Evolutionary conservation across 1,284 basidiomycete species (phyloP).

Genomic region (Austroboletus sp.): DNA sequence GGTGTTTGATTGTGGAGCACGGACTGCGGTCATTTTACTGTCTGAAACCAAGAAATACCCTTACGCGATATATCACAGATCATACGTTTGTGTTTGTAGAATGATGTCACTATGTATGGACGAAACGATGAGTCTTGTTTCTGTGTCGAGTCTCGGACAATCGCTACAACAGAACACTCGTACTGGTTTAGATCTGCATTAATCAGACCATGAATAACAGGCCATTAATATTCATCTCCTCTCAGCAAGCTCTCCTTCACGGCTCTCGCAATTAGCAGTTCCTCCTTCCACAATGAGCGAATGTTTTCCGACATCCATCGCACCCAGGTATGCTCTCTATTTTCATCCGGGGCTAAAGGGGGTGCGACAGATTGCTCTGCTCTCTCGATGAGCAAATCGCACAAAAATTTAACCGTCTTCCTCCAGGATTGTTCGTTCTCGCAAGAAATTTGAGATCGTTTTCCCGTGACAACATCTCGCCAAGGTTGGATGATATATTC

Average conservation of each 20-base stretch:
- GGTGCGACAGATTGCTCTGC: conserved; percentile 20
- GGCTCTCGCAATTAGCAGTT: conserved; percentile 45
- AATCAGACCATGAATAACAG: not conserved
- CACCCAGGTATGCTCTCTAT: conserved; percentile 22
- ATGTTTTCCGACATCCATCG: conserved; percentile 33
- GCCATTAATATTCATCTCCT: conserved; percentile 33
- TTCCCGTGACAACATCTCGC: conserved; percentile 51
- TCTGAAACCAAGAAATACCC: too few relatives aligned
- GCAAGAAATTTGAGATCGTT: conserved; percentile 35
- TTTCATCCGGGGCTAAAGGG: not conserved
- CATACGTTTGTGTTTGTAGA: too few relatives aligned
- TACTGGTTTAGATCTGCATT: too few relatives aligned
- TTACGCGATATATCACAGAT: too few relatives aligned
- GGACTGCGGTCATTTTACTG: not conserved
- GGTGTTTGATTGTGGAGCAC: not conserved
- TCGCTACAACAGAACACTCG: too few relatives aligned
- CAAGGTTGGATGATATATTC: conserved; percentile 42
- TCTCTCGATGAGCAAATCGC: conserved; percentile 32
- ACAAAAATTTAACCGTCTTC: conserved; percentile 32
- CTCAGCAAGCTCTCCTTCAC: conserved; percentile 40
- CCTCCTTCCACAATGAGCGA: conserved; percentile 41
- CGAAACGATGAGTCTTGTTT: too few relatives aligned
- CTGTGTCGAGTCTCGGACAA: too few relatives aligned
- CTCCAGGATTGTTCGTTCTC: conserved; percentile 45
- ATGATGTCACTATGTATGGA: too few relatives aligned